These are phyloP conservation scores for Kurtzmaniella quercitrusa DNA, from an alignment of 1,139 yeast species.

Conservation along the genomic window DNA sequence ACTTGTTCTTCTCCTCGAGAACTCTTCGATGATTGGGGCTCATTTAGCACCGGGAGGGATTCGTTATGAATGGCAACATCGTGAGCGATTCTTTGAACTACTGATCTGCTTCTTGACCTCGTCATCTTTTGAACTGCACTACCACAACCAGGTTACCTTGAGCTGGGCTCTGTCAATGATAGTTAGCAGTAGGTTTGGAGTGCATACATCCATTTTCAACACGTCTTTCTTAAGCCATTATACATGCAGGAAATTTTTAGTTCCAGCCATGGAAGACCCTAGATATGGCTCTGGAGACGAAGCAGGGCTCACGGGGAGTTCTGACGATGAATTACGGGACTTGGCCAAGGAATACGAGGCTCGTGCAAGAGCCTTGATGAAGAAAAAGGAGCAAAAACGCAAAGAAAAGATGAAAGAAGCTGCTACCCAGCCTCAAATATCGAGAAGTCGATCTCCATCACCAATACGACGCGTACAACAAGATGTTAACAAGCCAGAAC, in stretches of 20 bases:
- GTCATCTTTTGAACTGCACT: constrained; percentile 17
- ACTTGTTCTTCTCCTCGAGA: background rate
- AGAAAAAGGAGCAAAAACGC: constrained; percentile 12
- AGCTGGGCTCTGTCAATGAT: no score
- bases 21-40: constrained; percentile 3
- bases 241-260: background rate
- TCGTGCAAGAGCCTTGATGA: constrained; percentile 15
- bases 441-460: constrained; percentile 7
- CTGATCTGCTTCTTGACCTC: constrained; percentile 46
- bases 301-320: constrained; percentile 23
- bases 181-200: background rate
- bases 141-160: background rate
- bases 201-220: no score
- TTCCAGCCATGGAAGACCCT: constrained; percentile 10
- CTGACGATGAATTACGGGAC: constrained; percentile 25
- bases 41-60: constrained; percentile 4
- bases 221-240: background rate
- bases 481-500: background rate
- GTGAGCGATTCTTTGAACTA: constrained; percentile 42
- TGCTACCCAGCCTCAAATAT: constrained; percentile 1
- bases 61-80: constrained; percentile 29
- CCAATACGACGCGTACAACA: constrained; percentile 1
- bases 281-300: constrained; percentile 14
- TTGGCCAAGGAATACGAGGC: constrained; percentile 26
- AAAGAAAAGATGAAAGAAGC: constrained; percentile 2